Evolutionary conservation across 1,284 basidiomycete species (phyloP).

Genomic region (Sporisorium sorghi): DNA sequence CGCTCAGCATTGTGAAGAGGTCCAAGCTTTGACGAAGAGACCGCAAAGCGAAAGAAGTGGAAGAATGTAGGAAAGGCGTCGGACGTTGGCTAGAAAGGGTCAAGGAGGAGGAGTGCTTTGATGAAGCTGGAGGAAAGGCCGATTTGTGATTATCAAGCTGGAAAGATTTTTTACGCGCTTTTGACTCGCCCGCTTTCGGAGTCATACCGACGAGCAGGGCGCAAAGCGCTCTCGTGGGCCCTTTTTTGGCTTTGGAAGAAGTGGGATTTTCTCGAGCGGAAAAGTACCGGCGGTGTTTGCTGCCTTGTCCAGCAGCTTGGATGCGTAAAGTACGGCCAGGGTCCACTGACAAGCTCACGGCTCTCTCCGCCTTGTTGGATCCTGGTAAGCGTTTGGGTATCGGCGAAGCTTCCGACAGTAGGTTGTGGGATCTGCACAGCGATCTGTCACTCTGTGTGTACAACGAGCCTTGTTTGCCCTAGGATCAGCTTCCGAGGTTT

Average conservation of each 20-base stretch:
- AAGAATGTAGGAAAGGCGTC: background rate
- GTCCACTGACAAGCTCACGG: conserved; percentile 7
- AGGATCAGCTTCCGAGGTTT: background rate
- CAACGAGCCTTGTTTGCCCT: background rate
- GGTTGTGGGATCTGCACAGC: background rate
- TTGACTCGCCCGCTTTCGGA: conserved; percentile 21
- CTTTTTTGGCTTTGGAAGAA: background rate
- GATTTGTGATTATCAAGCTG: conserved; percentile 12
- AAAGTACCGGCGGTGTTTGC: conserved; percentile 5
- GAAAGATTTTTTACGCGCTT: conserved; percentile 13
- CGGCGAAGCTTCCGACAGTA: background rate
- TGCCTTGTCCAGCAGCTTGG: background rate
- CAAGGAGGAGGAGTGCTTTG: too few species aligned
- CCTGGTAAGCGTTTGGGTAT: background rate
- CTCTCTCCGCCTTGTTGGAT: background rate
- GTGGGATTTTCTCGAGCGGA: background rate
- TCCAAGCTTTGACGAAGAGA: background rate
- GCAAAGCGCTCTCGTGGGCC: background rate
- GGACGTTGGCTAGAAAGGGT: too few species aligned
- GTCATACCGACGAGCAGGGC: conserved; percentile 27
- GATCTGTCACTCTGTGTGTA: too few species aligned
- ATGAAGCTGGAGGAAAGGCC: too few species aligned
- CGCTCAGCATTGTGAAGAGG: conserved; percentile 16
- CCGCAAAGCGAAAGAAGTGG: background rate
- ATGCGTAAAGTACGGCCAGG: conserved; percentile 8